These are phyloP conservation scores for Penicillium soppii DNA, from an alignment of 495 filamentous ascomycete species.

Conservation along the genomic window DNA sequence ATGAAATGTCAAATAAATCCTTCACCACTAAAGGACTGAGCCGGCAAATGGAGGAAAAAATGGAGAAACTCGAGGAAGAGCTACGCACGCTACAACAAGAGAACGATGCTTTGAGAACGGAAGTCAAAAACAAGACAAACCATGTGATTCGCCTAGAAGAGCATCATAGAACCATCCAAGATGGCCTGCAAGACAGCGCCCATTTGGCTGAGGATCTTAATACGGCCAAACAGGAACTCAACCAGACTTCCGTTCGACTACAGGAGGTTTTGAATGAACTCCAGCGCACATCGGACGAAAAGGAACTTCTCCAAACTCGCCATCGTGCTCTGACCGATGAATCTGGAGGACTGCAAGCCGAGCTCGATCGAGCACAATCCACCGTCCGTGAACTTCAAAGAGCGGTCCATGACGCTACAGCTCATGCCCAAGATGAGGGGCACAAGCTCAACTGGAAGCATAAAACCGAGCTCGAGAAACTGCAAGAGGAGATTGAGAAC, in stretches of 20 bases:
- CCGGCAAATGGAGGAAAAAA: conserved; percentile 72
- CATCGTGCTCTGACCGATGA: conserved; percentile 69
- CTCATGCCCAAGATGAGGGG: conserved; percentile 56
- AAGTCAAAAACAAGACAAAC: conserved; percentile 49
- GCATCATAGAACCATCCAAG: conserved; percentile 40
- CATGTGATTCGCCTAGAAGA: conserved; percentile 40
- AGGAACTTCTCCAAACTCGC: conserved; percentile 65
- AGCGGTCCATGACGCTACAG: conserved; percentile 57
- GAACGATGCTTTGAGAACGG: conserved; percentile 48
- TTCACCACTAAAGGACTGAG: conserved; percentile 73
- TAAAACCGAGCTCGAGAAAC: conserved; percentile 59
- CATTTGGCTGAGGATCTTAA: conserved; percentile 46
- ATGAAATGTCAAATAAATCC: conserved; percentile 78
- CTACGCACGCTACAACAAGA: conserved; percentile 59
- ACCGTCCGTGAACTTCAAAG: conserved; percentile 58
- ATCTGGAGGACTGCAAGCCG: conserved; percentile 63
- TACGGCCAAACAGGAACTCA: conserved; percentile 32
- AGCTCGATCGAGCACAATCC: conserved; percentile 55
- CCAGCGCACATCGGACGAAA: conserved; percentile 60
- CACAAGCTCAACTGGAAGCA: conserved; percentile 58
- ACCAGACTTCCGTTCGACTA: conserved; percentile 46
- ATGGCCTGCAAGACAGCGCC: conserved; percentile 42
- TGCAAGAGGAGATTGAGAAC: conserved; percentile 66
- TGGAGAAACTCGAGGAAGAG: conserved; percentile 62
- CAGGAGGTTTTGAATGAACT: conserved; percentile 55